Evolutionary conservation across 1,284 basidiomycete species (phyloP).

Genomic region (Ceratobasidium sp.): DNA sequence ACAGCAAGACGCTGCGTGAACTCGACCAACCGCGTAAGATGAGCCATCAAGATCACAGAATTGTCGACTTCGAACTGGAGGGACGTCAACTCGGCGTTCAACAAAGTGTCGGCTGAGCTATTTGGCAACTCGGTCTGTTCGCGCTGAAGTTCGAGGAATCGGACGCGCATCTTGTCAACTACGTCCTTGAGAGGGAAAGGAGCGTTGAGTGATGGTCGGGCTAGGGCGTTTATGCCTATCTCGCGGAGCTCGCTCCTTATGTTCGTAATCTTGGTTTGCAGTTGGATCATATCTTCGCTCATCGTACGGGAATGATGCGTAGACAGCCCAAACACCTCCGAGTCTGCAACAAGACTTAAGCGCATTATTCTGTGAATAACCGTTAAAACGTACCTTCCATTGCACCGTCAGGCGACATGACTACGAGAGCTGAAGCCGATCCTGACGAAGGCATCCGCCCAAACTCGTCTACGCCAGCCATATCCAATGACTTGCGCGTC

Average conservation of each 20-base stretch:
- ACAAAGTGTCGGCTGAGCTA: slow-evolving; percentile 57
- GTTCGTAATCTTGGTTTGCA: slow-evolving; percentile 58
- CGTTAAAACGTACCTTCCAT: slow-evolving; percentile 31
- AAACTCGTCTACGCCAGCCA: slow-evolving; percentile 47
- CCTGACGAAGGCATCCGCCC: slow-evolving; percentile 46
- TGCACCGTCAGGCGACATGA: slow-evolving; percentile 33
- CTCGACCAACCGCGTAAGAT: slow-evolving; percentile 66
- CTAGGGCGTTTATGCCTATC: slow-evolving; percentile 70
- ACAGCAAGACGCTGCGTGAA: slow-evolving; percentile 64
- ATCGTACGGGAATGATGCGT: slow-evolving; percentile 53
- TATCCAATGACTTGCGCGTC: slow-evolving; percentile 20
- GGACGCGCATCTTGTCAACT: slow-evolving; percentile 61
- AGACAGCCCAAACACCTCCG: slow-evolving; percentile 72
- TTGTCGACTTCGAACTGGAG: slow-evolving; percentile 70
- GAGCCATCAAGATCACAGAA: slow-evolving; percentile 65
- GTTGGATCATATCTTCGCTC: slow-evolving; percentile 52
- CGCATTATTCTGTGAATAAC: too few species aligned
- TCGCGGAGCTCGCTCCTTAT: slow-evolving; percentile 72
- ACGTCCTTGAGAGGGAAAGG: slow-evolving; percentile 68
- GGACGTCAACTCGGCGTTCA: slow-evolving; percentile 71
- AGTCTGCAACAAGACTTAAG: slow-evolving; percentile 44
- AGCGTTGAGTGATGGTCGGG: slow-evolving; percentile 59
- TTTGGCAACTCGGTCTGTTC: slow-evolving; percentile 66
- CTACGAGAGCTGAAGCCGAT: slow-evolving; percentile 32
- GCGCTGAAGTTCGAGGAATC: slow-evolving; percentile 63